Evolutionary conservation across 129 eudicot species (phyloP).

Genomic region (Saussurea involucrata): DNA sequence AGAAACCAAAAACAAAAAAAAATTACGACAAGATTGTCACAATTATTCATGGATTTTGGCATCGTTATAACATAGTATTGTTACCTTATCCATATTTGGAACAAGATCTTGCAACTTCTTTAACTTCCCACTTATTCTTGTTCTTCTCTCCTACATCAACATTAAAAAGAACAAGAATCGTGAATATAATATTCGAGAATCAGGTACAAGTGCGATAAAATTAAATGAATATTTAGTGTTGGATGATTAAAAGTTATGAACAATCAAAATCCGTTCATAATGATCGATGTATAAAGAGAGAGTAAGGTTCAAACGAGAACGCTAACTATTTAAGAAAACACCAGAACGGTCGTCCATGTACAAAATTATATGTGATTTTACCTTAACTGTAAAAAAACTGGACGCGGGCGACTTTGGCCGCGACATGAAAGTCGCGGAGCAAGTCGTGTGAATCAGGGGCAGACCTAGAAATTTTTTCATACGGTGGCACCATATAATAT

Average conservation of each 20-base stretch:
- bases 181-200: not conserved
- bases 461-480: no score
- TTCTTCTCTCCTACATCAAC: slow-evolving; percentile 74
- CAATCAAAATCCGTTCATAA: not conserved
- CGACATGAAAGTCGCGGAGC: no score
- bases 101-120: slow-evolving; percentile 94
- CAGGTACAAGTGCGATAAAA: not conserved
- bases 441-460: no score
- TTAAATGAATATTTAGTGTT: not conserved
- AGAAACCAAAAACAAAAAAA: slow-evolving; percentile 15
- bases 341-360: no score
- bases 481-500: no score
- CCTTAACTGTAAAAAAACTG: no score
- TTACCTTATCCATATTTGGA: slow-evolving; percentile 97
- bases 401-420: no score
- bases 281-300: no score
- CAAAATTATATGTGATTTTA: no score
- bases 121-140: slow-evolving; percentile 86
- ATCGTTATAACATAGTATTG: not conserved
- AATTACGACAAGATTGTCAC: not conserved
- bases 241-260: not conserved
- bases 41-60: not conserved
- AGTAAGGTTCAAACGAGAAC: no score
- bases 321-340: no score
- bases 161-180: not conserved